Conservation (phyloP, 805 yeast species). For the Candida berthetii region DNA sequence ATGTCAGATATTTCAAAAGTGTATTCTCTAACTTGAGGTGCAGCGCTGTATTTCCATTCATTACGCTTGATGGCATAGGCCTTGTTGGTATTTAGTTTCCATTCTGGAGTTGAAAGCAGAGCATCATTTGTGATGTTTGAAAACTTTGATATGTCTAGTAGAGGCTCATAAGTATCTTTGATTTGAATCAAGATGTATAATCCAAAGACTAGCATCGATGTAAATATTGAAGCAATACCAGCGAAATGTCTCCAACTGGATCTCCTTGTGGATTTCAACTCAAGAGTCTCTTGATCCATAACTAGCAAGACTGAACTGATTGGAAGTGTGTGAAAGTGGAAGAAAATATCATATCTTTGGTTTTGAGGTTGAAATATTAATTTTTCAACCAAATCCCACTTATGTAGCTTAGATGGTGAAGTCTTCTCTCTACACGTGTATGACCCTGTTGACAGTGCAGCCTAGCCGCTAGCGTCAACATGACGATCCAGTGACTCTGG, state of each 20-base stretch:
- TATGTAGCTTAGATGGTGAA: too few species aligned
- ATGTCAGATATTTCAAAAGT: conserved; percentile 15
- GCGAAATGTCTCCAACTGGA: background rate
- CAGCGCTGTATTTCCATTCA: conserved; percentile 15
- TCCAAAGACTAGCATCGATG: background rate
- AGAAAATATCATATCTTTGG: too few species aligned
- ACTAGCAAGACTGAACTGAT: background rate
- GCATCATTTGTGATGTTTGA: background rate
- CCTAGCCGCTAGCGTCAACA: too few species aligned
- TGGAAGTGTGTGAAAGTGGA: too few species aligned
- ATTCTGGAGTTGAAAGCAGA: conserved; percentile 3
- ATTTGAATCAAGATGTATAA: background rate
- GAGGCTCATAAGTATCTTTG: background rate
- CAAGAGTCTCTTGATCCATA: background rate
- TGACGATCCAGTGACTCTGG: too few species aligned
- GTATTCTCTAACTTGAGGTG: conserved; percentile 17
- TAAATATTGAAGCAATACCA: background rate
- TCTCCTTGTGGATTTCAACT: too few species aligned
- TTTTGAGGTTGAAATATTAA: too few species aligned
- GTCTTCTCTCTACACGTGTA: too few species aligned
- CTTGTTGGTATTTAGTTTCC: conserved; percentile 21
- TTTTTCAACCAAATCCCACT: too few species aligned
- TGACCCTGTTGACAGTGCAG: too few species aligned
- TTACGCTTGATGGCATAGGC: conserved; percentile 17
- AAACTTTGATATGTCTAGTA: background rate